These are phyloP conservation scores for Salix arbutifolia DNA, from an alignment of 345 rosid genomes.

Conservation along the genomic window DNA sequence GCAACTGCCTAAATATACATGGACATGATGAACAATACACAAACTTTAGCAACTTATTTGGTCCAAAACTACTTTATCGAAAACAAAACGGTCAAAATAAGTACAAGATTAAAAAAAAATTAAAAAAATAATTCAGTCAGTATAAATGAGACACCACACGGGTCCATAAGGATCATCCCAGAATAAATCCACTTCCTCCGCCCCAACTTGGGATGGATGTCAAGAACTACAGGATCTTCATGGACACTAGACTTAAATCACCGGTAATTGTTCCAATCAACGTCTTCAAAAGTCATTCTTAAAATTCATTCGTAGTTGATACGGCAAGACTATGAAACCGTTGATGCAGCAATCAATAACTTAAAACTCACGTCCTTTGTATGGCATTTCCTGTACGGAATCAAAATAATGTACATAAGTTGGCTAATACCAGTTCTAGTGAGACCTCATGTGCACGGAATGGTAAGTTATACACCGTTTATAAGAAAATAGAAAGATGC, in stretches of 20 bases:
- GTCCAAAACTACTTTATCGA: background rate
- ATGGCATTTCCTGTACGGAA: conserved; percentile 59
- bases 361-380: conserved; percentile 58
- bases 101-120: background rate
- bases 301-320: background rate
- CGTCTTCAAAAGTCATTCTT: conserved; percentile 15
- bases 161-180: conserved; percentile 20
- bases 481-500: background rate
- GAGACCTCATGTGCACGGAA: background rate
- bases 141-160: conserved; percentile 19
- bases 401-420: background rate
- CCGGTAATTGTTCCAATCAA: conserved; percentile 12
- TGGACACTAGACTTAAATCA: conserved; percentile 6
- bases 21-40: background rate
- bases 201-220: background rate
- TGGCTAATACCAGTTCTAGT: background rate
- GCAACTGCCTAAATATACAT: background rate
- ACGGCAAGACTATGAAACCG: conserved; percentile 3
- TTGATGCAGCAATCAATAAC: conserved; percentile 15
- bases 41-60: background rate
- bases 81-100: background rate
- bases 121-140: background rate
- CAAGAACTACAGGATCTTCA: background rate
- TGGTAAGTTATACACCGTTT: background rate
- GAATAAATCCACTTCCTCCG: conserved; percentile 1